phyloP scores from a whole-genome alignment of 495 filamentous ascomycete species.

The Penicillium daleae region DNA sequence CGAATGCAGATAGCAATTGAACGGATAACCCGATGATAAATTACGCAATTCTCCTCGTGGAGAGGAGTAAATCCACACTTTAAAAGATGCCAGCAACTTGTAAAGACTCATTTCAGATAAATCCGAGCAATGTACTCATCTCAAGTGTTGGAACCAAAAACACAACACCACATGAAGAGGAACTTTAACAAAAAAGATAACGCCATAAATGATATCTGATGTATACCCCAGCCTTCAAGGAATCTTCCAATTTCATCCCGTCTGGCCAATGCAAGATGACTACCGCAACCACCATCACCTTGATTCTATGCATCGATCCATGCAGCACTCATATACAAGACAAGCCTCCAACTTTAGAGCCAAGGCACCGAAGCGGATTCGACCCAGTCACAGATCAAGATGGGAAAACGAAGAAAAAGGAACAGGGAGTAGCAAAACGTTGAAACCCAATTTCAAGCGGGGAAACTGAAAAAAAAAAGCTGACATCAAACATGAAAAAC shows the following conservation, averaged over 20 bases:
- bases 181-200: not conserved
- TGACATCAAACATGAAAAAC: not conserved
- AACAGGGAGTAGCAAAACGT: not conserved
- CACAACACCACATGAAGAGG: too few species aligned
- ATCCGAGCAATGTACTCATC: too few species aligned
- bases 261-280: conserved; percentile 2
- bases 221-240: not conserved
- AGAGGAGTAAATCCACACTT: too few species aligned
- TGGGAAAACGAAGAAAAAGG: not conserved
- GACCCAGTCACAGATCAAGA: not conserved
- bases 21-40: too few species aligned
- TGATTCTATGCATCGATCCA: not conserved
- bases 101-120: not conserved
- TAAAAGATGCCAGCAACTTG: too few species aligned
- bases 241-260: not conserved
- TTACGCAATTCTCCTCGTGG: not conserved
- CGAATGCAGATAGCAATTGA: too few species aligned
- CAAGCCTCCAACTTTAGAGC: not conserved
- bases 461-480: not conserved
- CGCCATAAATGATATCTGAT: conserved; percentile 9
- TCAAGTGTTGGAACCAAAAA: not conserved
- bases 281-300: not conserved
- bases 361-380: not conserved
- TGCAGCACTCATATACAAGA: not conserved
- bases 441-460: not conserved